Percentiles rank a stretch among this genome's conserved stretches.
These are phyloP conservation scores for Oryza officinalis DNA, from an alignment of 176 grass and related monocot genomes.

Conservation along the genomic window DNA sequence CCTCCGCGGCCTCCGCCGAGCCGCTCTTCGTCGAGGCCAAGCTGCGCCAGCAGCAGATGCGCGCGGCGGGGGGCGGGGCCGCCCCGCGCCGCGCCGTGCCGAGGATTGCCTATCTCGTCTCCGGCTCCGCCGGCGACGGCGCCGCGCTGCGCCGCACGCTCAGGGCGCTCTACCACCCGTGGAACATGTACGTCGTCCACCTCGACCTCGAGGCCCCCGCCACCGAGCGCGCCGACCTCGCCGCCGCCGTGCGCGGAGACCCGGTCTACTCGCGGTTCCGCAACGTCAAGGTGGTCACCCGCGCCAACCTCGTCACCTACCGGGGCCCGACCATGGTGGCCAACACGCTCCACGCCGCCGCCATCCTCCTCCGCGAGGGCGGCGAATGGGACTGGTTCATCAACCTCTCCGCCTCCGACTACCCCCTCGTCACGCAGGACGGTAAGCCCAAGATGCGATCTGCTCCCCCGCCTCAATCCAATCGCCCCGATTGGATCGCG, in stretches of 20 bases:
- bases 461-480: slow-evolving; percentile 21
- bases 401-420: slow-evolving; percentile 87
- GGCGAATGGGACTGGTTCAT: slow-evolving; percentile 95
- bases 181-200: slow-evolving; percentile 74
- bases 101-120: slow-evolving; percentile 75
- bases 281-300: slow-evolving; percentile 77
- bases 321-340: slow-evolving; percentile 88
- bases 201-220: slow-evolving; percentile 81
- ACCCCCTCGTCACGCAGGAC: slow-evolving; percentile 86
- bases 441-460: slow-evolving; percentile 66
- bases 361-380: slow-evolving; percentile 70
- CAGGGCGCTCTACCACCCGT: slow-evolving; percentile 71
- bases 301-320: slow-evolving; percentile 87
- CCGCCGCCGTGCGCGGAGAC: slow-evolving; percentile 44
- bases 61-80: neutral
- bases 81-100: slow-evolving; percentile 41
- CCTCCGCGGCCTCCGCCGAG: slow-evolving; percentile 46
- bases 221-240: slow-evolving; percentile 64
- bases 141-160: slow-evolving; percentile 66
- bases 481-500: slow-evolving; percentile 29
- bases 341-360: slow-evolving; percentile 87
- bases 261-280: slow-evolving; percentile 59
- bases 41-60: slow-evolving; percentile 46
- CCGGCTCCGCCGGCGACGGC: slow-evolving; percentile 79
- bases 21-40: slow-evolving; percentile 89